Evolutionary conservation across 495 filamentous ascomycete genomes (phyloP).

Genomic region (Talaromyces trachyspermus): DNA sequence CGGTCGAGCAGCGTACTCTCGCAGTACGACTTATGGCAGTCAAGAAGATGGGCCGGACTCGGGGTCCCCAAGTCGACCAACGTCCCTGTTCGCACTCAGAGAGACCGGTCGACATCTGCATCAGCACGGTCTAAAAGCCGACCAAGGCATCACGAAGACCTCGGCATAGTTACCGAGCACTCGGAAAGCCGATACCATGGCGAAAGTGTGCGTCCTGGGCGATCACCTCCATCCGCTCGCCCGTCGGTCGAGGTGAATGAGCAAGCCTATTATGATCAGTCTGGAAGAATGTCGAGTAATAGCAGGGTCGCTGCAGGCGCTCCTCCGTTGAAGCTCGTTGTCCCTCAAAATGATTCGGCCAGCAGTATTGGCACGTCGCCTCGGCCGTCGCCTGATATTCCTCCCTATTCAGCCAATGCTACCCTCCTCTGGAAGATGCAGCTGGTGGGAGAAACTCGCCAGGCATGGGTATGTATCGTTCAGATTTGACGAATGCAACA

Average conservation of each 20-base stretch:
- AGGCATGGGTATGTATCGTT: constrained; percentile 27
- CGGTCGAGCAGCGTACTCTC: constrained; percentile 23
- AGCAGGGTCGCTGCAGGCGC: no score
- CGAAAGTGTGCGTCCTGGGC: not conserved
- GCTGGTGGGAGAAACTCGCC: not conserved
- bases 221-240: constrained; percentile 21
- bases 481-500: constrained; percentile 13
- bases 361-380: constrained; percentile 41
- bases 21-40: constrained; percentile 25
- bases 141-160: constrained; percentile 42
- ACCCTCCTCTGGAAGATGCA: constrained; percentile 47
- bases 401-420: constrained; percentile 48
- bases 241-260: constrained; percentile 34
- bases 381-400: constrained; percentile 43
- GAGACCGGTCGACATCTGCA: constrained; percentile 56
- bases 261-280: constrained; percentile 26
- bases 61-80: constrained; percentile 31
- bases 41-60: constrained; percentile 35
- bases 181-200: constrained; percentile 11
- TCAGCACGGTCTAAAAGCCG: constrained; percentile 50
- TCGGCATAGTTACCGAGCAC: constrained; percentile 31
- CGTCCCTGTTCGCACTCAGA: constrained; percentile 35
- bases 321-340: constrained; percentile 33
- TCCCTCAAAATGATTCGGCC: constrained; percentile 26
- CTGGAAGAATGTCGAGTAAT: constrained; percentile 18